Conservation (phyloP, 371 early-diverging fungal species). For the Nematocida parisii region DNA sequence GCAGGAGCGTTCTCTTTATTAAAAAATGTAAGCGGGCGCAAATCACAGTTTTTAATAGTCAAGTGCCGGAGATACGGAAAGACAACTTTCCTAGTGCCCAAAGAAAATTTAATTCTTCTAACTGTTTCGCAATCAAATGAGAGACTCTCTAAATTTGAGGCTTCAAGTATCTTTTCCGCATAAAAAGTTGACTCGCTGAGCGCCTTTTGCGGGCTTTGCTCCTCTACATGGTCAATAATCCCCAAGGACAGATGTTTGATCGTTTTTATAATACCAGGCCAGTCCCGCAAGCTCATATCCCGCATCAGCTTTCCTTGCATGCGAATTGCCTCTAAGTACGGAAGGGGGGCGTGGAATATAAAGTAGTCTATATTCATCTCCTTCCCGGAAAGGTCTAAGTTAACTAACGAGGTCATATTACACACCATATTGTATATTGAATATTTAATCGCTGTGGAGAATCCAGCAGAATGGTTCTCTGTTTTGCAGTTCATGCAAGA, state of each 20-base stretch:
- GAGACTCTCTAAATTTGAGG: conserved; percentile 54
- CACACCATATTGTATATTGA: conserved; percentile 52
- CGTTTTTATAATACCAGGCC: conserved; percentile 56
- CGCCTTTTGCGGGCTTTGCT: not conserved
- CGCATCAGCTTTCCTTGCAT: conserved; percentile 51
- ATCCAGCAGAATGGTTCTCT: conserved; percentile 27
- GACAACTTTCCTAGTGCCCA: conserved; percentile 53
- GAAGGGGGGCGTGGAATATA: conserved; percentile 40
- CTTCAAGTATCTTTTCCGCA: conserved; percentile 51
- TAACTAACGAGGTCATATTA: conserved; percentile 43
- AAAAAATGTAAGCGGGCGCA: conserved; percentile 54
- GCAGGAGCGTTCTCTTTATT: conserved; percentile 54
- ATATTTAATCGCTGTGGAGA: conserved; percentile 34
- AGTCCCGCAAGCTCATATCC: conserved; percentile 57
- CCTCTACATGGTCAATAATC: conserved; percentile 35
- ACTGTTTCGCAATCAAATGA: conserved; percentile 53
- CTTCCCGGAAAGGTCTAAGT: conserved; percentile 53
- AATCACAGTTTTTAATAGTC: conserved; percentile 55
- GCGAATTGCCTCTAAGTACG: conserved; percentile 25
- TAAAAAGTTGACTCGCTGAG: conserved; percentile 49
- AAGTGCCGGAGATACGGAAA: conserved; percentile 52
- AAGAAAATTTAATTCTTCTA: conserved; percentile 46
- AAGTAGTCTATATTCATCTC: conserved; percentile 58
- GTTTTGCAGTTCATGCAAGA: conserved; percentile 43
- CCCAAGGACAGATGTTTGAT: conserved; percentile 46